phyloP scores from a whole-genome alignment of 1,284 basidiomycete genomes.

The Blastosporella zonata region DNA sequence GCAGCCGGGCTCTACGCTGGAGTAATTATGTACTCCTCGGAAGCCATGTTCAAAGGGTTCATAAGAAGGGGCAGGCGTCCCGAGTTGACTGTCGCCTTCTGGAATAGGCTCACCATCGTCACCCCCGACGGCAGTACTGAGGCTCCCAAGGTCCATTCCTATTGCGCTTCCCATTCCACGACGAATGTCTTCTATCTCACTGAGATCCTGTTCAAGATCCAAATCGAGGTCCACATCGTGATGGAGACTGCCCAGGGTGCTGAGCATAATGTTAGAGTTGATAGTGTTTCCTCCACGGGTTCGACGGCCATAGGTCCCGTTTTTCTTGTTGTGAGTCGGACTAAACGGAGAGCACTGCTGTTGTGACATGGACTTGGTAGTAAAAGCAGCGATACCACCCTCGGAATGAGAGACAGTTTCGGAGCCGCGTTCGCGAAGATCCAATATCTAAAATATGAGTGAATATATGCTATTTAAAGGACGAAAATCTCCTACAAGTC shows the following conservation, averaged over 20 bases:
- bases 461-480: constrained; percentile 4
- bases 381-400: constrained; percentile 57
- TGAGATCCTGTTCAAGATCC: constrained; percentile 49
- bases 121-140: constrained; percentile 46
- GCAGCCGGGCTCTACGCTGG: constrained; percentile 36
- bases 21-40: constrained; percentile 26
- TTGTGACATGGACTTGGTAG: constrained; percentile 54
- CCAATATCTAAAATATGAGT: constrained; percentile 52
- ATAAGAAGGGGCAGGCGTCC: constrained; percentile 52
- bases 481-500: constrained; percentile 46
- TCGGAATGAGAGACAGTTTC: constrained; percentile 70
- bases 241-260: constrained; percentile 64
- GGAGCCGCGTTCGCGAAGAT: constrained; percentile 72
- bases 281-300: constrained; percentile 41
- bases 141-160: constrained; percentile 40
- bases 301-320: constrained; percentile 33
- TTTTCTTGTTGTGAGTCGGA: constrained; percentile 41
- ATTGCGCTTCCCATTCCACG: constrained; percentile 41
- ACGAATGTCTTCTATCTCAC: constrained; percentile 53
- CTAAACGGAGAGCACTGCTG: constrained; percentile 50
- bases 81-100: constrained; percentile 34
- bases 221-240: constrained; percentile 38
- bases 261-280: constrained; percentile 61
- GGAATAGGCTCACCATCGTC: constrained; percentile 46
- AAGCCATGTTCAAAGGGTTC: constrained; percentile 50